Evolutionary conservation across 2,329 filamentous ascomycete species (phyloP), one percentile per base, ranked within the genome.

Genomic region (Aaosphaeria arxii): DNA sequence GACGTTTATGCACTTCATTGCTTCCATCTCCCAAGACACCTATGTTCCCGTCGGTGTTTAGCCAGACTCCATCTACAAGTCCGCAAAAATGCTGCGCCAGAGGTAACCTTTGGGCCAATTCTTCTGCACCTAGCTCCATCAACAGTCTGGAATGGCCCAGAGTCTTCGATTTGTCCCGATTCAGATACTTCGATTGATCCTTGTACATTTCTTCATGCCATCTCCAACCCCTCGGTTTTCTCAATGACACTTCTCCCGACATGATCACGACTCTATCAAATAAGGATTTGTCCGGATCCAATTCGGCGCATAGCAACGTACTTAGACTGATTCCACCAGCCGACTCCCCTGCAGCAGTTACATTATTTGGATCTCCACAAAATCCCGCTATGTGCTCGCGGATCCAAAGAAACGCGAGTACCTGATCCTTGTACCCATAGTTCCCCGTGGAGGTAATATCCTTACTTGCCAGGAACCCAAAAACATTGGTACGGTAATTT

Each of bases 341-440:
- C 39, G 72, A 76, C 54, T 79, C 72, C 6, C 77, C 77, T 11
- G 72, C 63, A 2, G 72, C 58, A 1, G 69, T 73, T 3, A 74
- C 54, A 39, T 68, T 64, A 6, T 51, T 51, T 4, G 68, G 56
- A 52, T 74, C 63, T 7, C 72, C 71, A n/a, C 71, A 70, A 49
- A 74, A 73, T 0, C 65, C 66, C 5, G 43, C 49, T 43, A 74
- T 72, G 47, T 73, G 57, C 29, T 61, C 59, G 46, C 65, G 63
- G 35, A 74, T 52, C 72, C 72, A 74, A 36, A 54, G 47, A 7
- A 74, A 63, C 5, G 65, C 72, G 4, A 62, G 48, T 0, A 63
- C 55, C 46, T 72, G 68, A 44, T 70, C 67, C 46, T 64, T 66
- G 9, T 56, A 66, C 5, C 66, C 66, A 43, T 63, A 61, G 42